Base-by-base conservation (phyloP, 805 yeast species). In the Lipomyces lipofer region DNA sequence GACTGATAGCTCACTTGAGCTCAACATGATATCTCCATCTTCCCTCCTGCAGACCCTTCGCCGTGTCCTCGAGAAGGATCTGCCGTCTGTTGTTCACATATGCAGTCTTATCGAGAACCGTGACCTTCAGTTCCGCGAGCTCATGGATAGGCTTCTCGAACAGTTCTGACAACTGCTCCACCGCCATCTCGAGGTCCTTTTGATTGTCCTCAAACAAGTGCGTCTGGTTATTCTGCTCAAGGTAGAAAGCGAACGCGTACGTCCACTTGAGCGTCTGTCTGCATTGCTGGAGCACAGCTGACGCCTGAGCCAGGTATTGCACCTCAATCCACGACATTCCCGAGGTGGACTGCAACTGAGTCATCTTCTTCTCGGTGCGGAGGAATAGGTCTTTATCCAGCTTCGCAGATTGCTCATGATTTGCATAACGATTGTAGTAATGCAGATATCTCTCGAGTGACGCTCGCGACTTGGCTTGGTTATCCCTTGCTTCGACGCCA, bases 181-280 rank as follows among this genome's bases (percentile, higher is more conserved):
- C 88, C 0, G 87, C 81, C 54, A 76, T 71, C 52, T 81, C 81
- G 32, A 88, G 71, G 48, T 78, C 79, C 49, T 76, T 80, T 68
- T 88, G 95, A 64, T 83, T 83, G 53, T 78, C 81, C 64, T 88
- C 95, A 63, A 89, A 81, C 5, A 88, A 78, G 33, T 77, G 75
- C 8, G 84, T 79, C 54, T 82, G 76, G 48, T 78, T 76, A 4
- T 73, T 71, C 28, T 72, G 68, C 36, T 75, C 77, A 30, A 89
- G 73, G 67, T 83, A 88, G 65, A 73, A 92, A 10, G 88, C 83
- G 63, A 89, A 79, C 1, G 88, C 90, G 70, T 88, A 91, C 0
- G 97, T 82, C 97, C 98, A 94, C 73, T 89, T 87, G 49, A 94
- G 74, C 1, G 88, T 81, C 40, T 82, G 81, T 54, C 98, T 75